A percentile compares a stretch with the other conserved stretches of the same genome.
Evolutionary conservation across 805 yeast genomes (phyloP).

Genomic region (Sungouiozyma ichnusensis): DNA sequence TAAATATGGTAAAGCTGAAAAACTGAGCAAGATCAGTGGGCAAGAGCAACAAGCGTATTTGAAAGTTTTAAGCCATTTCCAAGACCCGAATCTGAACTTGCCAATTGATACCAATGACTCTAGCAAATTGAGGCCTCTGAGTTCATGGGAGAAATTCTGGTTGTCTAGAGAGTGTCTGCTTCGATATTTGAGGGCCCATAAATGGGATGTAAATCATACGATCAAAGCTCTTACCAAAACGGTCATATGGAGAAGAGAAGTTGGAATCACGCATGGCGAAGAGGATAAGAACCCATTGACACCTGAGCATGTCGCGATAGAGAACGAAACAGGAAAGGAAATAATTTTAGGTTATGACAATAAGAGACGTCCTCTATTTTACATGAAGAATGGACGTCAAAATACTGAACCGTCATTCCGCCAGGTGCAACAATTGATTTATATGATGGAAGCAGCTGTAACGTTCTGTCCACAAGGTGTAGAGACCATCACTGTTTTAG

Average conservation of each 20-base stretch:
- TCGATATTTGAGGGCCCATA: constrained; percentile 42
- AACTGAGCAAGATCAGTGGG: constrained; percentile 2
- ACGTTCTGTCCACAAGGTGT: constrained; percentile 50
- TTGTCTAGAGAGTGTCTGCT: constrained; percentile 43
- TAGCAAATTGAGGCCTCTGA: constrained; percentile 16
- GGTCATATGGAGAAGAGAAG: constrained; percentile 45
- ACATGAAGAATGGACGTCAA: constrained; percentile 44
- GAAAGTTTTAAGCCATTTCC: constrained; percentile 15
- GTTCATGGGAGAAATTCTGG: constrained; percentile 27
- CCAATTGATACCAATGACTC: constrained; percentile 30
- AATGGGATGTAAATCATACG: constrained; percentile 38
- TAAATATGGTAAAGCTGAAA: constrained; percentile 10
- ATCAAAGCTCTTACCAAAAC: constrained; percentile 38
- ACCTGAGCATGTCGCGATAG: constrained; percentile 36
- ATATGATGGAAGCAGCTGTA: constrained; percentile 45
- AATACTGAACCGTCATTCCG: constrained; percentile 41
- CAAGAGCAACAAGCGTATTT: background rate
- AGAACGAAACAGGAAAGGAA: constrained; percentile 45
- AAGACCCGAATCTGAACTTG: constrained; percentile 12
- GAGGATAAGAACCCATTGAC: constrained; percentile 24
- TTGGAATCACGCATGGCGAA: constrained; percentile 35
- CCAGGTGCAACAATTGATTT: constrained; percentile 48
- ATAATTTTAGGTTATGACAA: constrained; percentile 45
- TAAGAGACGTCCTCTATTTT: constrained; percentile 43
- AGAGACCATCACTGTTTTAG: constrained; percentile 43